Conservation (phyloP, 305 asterid genomes). For the Rubia balearica region DNA sequence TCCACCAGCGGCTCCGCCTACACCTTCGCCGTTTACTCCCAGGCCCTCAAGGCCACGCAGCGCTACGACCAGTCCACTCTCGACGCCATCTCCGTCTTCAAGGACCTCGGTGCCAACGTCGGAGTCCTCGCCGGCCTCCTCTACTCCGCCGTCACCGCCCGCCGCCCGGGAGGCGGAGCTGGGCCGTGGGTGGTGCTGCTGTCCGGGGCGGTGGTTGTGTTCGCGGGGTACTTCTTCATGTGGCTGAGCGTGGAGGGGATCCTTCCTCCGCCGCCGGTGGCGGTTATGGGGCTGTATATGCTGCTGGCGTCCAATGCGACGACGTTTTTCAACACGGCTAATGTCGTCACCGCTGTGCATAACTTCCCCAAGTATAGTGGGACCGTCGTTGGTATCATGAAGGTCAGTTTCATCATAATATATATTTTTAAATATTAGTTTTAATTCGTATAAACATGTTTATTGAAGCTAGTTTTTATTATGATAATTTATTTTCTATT, state of each 20-base stretch:
- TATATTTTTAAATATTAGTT: too few relatives aligned
- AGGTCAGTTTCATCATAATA: constrained; percentile 31
- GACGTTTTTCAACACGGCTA: constrained; percentile 79
- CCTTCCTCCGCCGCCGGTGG: constrained; percentile 41
- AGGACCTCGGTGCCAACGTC: constrained; percentile 72
- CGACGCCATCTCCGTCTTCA: constrained; percentile 58
- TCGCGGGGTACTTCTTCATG: constrained; percentile 70
- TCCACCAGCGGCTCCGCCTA: constrained; percentile 79
- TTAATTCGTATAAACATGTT: too few relatives aligned
- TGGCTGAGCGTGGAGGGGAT: constrained; percentile 63
- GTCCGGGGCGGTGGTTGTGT: constrained; percentile 28
- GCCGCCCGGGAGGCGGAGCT: constrained; percentile 9
- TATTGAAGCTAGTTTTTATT: too few relatives aligned
- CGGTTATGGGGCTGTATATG: constrained; percentile 60
- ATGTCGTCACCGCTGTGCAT: constrained; percentile 76
- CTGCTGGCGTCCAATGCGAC: constrained; percentile 63
- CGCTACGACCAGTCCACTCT: constrained; percentile 69
- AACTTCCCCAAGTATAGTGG: constrained; percentile 71
- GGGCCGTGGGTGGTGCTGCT: constrained; percentile 57
- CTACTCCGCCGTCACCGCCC: constrained; percentile 40
- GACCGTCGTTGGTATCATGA: constrained; percentile 83
- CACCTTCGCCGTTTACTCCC: constrained; percentile 78
- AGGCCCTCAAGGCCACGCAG: constrained; percentile 55
- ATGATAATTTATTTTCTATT: neutral
- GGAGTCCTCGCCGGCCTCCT: constrained; percentile 73